Conservation (phyloP, 208 protist genomes). For the Porcisia hertigi region DNA sequence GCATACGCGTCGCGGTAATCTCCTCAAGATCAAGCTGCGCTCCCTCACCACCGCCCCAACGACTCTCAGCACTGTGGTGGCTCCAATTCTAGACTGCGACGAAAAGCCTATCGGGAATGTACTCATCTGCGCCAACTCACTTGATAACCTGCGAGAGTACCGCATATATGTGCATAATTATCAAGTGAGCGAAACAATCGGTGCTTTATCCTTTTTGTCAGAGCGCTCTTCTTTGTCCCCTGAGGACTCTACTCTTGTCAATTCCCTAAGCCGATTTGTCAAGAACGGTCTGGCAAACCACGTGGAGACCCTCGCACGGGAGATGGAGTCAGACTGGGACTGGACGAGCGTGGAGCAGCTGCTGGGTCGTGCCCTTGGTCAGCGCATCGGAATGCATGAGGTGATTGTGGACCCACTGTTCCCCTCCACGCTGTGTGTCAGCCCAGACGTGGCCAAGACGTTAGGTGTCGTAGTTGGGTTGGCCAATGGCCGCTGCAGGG, state of each 20-base stretch:
- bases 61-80: slow-evolving; percentile 76
- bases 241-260: slow-evolving; percentile 38
- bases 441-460: slow-evolving; percentile 64
- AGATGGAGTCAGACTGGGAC: slow-evolving; percentile 88
- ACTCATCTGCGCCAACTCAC: slow-evolving; percentile 86
- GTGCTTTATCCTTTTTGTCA: slow-evolving; percentile 45
- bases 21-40: slow-evolving; percentile 81
- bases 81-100: slow-evolving; percentile 59
- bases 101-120: slow-evolving; percentile 71
- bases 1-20: slow-evolving; percentile 34
- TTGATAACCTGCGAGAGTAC: slow-evolving; percentile 80
- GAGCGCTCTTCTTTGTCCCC: slow-evolving; percentile 42
- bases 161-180: slow-evolving; percentile 85
- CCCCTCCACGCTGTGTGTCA: slow-evolving; percentile 75
- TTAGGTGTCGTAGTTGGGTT: slow-evolving; percentile 46
- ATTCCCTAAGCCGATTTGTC: slow-evolving; percentile 55
- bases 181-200: slow-evolving; percentile 53
- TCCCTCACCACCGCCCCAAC: slow-evolving; percentile 75
- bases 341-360: slow-evolving; percentile 88
- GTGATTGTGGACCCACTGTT: slow-evolving; percentile 70
- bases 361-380: slow-evolving; percentile 63
- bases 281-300: slow-evolving; percentile 50
- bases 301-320: slow-evolving; percentile 65
- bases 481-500: slow-evolving; percentile 37
- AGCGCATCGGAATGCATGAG: slow-evolving; percentile 39